phyloP scores from a whole-genome alignment of 805 yeast genomes.

The Nakazawaea siamensis region DNA sequence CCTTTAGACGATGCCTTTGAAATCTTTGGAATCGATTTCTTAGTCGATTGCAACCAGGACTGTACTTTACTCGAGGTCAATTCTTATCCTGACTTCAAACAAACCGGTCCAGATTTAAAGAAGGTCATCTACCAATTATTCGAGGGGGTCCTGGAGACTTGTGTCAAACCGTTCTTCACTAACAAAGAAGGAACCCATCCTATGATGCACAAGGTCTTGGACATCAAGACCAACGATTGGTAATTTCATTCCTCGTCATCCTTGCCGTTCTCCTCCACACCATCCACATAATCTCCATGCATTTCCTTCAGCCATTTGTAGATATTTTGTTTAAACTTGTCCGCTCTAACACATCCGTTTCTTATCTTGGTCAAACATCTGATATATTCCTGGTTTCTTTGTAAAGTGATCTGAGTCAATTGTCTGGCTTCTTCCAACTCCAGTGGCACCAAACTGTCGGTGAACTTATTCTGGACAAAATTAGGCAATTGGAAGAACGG shows the following conservation, averaged over 20 bases:
- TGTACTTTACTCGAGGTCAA: slow-evolving; percentile 78
- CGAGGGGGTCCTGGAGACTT: slow-evolving; percentile 39
- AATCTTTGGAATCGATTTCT: slow-evolving; percentile 81
- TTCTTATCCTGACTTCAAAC: slow-evolving; percentile 94
- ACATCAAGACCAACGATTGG: slow-evolving; percentile 13
- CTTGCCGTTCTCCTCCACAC: not conserved
- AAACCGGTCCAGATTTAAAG: slow-evolving; percentile 77
- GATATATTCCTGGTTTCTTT: slow-evolving; percentile 80
- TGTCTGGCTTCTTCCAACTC: slow-evolving; percentile 66
- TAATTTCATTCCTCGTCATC: not conserved
- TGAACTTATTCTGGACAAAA: slow-evolving; percentile 36
- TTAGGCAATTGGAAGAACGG: slow-evolving; percentile 64
- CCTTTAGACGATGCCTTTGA: slow-evolving; percentile 80
- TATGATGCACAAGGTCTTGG: slow-evolving; percentile 32
- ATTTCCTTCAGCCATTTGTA: slow-evolving; percentile 82
- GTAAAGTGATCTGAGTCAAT: slow-evolving; percentile 68
- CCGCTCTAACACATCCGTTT: slow-evolving; percentile 70
- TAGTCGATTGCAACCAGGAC: slow-evolving; percentile 47
- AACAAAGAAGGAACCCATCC: slow-evolving; percentile 11
- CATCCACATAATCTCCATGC: slow-evolving; percentile 42
- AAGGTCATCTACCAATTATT: slow-evolving; percentile 59
- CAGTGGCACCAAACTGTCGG: slow-evolving; percentile 38
- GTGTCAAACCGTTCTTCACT: slow-evolving; percentile 41
- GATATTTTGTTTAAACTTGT: slow-evolving; percentile 61
- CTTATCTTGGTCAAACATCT: slow-evolving; percentile 70